Base-by-base conservation (phyloP, 225 moss, liverwort and hornwort genomes). In the Takakia lepidozioides region DNA sequence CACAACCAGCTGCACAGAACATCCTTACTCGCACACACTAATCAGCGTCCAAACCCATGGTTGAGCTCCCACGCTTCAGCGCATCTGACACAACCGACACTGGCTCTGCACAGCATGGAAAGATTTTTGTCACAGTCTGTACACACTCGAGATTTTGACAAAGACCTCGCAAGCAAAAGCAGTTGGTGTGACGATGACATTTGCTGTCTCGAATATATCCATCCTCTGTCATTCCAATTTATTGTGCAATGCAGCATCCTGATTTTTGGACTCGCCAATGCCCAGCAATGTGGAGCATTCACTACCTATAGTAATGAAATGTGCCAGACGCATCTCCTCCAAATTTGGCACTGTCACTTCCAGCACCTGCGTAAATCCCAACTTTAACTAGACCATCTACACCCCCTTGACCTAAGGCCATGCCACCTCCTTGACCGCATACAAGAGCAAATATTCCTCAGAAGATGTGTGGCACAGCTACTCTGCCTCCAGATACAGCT, bases 241-340 rank as follows among this genome's bases (percentile, higher is more conserved):
- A n/a, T n/a, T n/a, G n/a, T n/a, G n/a, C n/a, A n/a, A n/a, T n/a
- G n/a, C n/a, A n/a, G n/a, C n/a, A n/a, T n/a, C n/a, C n/a, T n/a
- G n/a, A n/a, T n/a, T n/a, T n/a, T n/a, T n/a, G n/a, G n/a, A n/a
- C n/a, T 93, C 88, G 51, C 79, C 81, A 3, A 52, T 29, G 28
- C 70, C 81, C 14, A 93, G 56, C 17, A 85, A 81, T 29, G 85
- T 64, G 38, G 59, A 52, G 59, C 83, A 67, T 62, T 93, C 93
- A 34, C 88, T 81, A 30, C 88, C 93, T 16, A 93, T 88, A 27
- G 88, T 93, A 13, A 88, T 76, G 58, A 76, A 93, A 63, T 93
- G 93, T 44, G 93, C 83, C 54, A 93, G 69, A 41, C 93, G 80
- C 93, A 93, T 93, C 71, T 86, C 80, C 65, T 93, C 93, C n/a